Percentiles rank a stretch among this genome's conserved stretches.
phyloP scores from a whole-genome alignment of 1,139 yeast species.

The Candida tetrigidarum region DNA sequence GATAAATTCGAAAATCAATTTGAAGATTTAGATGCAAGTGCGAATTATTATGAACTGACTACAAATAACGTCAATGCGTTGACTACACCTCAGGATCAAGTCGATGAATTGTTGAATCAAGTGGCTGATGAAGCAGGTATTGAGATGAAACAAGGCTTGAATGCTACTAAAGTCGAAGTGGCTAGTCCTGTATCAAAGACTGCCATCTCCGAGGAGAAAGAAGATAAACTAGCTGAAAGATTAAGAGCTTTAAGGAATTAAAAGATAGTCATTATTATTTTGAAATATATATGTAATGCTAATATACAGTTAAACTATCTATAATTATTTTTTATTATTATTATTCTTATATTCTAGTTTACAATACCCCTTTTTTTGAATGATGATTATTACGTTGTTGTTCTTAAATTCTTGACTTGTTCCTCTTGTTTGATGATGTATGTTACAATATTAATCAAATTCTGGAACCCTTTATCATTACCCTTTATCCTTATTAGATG shows the following conservation, averaged over 20 bases:
- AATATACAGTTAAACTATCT: slow-evolving; percentile 3
- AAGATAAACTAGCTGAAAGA: slow-evolving; percentile 86
- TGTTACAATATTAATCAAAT: slow-evolving; percentile 53
- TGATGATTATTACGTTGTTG: too few species aligned
- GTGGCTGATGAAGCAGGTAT: slow-evolving; percentile 99
- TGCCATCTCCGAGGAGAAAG: slow-evolving; percentile 68
- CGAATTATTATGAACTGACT: slow-evolving; percentile 90
- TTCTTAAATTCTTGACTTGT: slow-evolving; percentile 23
- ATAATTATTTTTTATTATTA: background rate
- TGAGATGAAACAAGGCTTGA: slow-evolving; percentile 83
- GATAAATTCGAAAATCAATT: slow-evolving; percentile 96
- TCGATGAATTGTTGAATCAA: slow-evolving; percentile 86
- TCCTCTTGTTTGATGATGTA: slow-evolving; percentile 44
- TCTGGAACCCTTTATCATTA: slow-evolving; percentile 66
- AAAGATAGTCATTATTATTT: background rate
- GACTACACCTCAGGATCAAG: slow-evolving; percentile 94
- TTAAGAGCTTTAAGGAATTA: slow-evolving; percentile 67
- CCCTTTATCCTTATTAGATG: slow-evolving; percentile 64
- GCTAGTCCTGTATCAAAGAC: slow-evolving; percentile 45
- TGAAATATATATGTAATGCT: too few species aligned
- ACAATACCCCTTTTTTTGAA: too few species aligned
- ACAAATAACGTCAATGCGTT: slow-evolving; percentile 89
- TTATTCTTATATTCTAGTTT: background rate
- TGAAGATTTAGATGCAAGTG: slow-evolving; percentile 93
- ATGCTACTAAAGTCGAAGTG: slow-evolving; percentile 55